Evolutionary conservation across 2,329 filamentous ascomycete genomes (phyloP).

Genomic region (Fusarium dimerum): DNA sequence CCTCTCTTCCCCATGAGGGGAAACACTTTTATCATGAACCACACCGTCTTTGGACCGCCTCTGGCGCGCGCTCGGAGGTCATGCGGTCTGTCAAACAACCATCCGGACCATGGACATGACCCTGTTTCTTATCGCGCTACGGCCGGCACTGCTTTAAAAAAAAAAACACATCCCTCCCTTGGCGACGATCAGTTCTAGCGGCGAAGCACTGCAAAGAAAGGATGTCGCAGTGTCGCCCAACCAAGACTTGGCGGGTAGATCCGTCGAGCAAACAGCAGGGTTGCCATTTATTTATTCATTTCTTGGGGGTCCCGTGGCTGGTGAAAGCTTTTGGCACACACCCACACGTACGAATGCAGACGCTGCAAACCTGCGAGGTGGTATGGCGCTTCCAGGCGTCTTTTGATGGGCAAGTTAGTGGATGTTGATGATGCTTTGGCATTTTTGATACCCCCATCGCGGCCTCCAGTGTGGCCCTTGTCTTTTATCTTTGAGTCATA

Average conservation of each 20-base stretch:
- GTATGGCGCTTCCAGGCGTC: constrained; percentile 20
- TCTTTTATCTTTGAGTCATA: too few species aligned
- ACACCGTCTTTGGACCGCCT: too few species aligned
- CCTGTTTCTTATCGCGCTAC: too few species aligned
- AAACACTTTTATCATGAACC: too few species aligned
- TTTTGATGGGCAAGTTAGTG: constrained; percentile 3
- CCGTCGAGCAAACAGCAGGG: constrained; percentile 23
- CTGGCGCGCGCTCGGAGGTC: too few species aligned
- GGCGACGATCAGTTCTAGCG: constrained; percentile 16
- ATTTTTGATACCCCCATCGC: constrained; percentile 8
- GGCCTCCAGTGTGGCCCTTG: constrained; percentile 1
- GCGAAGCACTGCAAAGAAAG: constrained; percentile 3
- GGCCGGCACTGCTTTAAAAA: too few species aligned
- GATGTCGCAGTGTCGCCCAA: constrained; percentile 9
- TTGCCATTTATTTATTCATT: constrained; percentile 10
- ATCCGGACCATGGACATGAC: too few species aligned
- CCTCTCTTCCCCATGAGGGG: too few species aligned
- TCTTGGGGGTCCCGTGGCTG: constrained; percentile 3
- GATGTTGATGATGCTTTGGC: constrained; percentile 18
- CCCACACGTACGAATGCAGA: not conserved
- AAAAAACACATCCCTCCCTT: not conserved
- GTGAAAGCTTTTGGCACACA: not conserved
- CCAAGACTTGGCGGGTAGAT: constrained; percentile 30
- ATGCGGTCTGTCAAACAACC: too few species aligned
- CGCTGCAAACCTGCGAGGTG: constrained; percentile 2